Evolutionary conservation across 305 asterid genomes (phyloP), one percentile per base, ranked within the genome.

Genomic region (Fraxinus floribunda): DNA sequence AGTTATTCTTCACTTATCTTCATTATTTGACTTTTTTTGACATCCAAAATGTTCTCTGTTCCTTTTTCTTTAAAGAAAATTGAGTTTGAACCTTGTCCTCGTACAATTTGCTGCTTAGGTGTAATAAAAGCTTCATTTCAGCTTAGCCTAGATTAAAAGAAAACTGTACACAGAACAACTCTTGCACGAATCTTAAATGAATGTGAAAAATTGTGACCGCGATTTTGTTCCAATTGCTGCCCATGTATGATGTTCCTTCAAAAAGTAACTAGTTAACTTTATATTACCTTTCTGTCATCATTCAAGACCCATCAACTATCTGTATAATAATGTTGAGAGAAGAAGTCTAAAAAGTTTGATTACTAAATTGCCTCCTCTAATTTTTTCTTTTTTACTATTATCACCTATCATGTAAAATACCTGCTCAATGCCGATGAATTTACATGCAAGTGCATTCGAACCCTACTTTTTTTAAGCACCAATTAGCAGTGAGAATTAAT

Each of bases 341-440:
- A 4, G 1, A 49, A 52, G 62, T 52, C 62, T 52, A 16, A 15
- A 52, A 52, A 4, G 20, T 52, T 52, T 52, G 22, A 52, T 52
- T 15, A 52, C 62, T 52, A 52, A 52, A 16, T 52, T 52, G 20
- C 22, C 8, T 52, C 62, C 20, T 16, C 5, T n/a, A 46, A 0
- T 44, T 44, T 44, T 46, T 46, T 10, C 3, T 52, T 32, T 38
- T 11, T 20, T 10, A 62, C 75, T 55, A 79, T 49, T 52, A 20
- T 62, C 30, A 24, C 87, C 75, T 79, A 68, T 55, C 29, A 76
- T 71, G 4, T 18, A 16, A 11, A 24, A 36, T 15, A 7, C 57
- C 72, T 44, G 71, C 78, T 83, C 35, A 75, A 73, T 32, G 74
- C 66, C 38, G 32, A 68, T 83, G 38, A 83, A 22, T 79, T 44